A percentile compares a stretch with the other conserved stretches of the same genome.
phyloP scores from a whole-genome alignment of 805 yeast species.

The Tetrapisispora arboricola region DNA sequence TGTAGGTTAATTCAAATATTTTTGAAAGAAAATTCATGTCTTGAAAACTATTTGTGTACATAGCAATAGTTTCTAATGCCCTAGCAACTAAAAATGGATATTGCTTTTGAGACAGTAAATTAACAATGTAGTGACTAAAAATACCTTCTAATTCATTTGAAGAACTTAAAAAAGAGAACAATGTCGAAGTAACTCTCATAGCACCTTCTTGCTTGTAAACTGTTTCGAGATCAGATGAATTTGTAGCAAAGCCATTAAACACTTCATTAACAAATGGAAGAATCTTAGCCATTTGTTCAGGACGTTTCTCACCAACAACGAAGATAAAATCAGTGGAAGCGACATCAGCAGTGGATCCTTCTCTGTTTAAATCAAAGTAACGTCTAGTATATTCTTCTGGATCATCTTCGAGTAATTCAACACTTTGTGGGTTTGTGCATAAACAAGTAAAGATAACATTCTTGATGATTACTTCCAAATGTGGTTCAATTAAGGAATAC shows the following conservation, averaged over 20 bases:
- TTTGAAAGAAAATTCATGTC: conserved; percentile 33
- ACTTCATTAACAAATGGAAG: conserved; percentile 47
- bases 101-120: conserved; percentile 45
- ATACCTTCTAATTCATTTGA: conserved; percentile 53
- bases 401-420: conserved; percentile 68
- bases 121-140: conserved; percentile 49
- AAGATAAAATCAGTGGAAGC: conserved; percentile 72
- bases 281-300: conserved; percentile 44
- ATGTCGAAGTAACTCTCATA: conserved; percentile 64
- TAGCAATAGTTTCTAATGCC: conserved; percentile 48
- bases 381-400: conserved; percentile 76
- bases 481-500: conserved; percentile 58
- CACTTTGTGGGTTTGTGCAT: conserved; percentile 52
- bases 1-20: conserved; percentile 33
- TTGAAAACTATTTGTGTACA: conserved; percentile 26
- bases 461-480: conserved; percentile 50
- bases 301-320: conserved; percentile 46
- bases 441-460: conserved; percentile 69
- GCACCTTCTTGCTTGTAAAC: conserved; percentile 75
- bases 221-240: conserved; percentile 26
- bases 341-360: conserved; percentile 57
- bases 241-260: conserved; percentile 28
- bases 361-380: conserved; percentile 55
- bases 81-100: conserved; percentile 63
- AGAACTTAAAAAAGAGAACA: conserved; percentile 34